Evolutionary conservation across 2,329 filamentous ascomycete species (phyloP), one percentile per base, ranked within the genome.

Genomic region (Colletotrichum echinochloae): DNA sequence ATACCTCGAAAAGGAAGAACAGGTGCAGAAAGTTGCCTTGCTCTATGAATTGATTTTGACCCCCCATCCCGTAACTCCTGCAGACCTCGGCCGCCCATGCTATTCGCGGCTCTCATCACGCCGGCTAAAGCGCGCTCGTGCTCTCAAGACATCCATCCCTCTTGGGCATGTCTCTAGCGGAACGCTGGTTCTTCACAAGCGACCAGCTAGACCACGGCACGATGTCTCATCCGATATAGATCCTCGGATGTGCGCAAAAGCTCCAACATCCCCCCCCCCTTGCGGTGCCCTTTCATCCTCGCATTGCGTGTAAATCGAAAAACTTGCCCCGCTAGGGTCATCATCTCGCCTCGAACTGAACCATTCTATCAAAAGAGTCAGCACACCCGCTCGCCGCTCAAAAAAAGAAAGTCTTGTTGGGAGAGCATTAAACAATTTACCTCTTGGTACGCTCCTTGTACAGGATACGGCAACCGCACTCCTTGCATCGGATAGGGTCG

Each of bases 381-480:
- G 75, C 71, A 70, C 59, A n/a, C 20, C 26, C 41, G n/a, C 9
- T 26, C 37, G 44, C 23, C 16, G n/a, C 30, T 23, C n/a, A n/a
- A n/a, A n/a, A n/a, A n/a, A n/a, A n/a, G n/a, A 20, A 28, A 35
- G 23, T 16, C 16, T 35, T 8, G 11, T 20, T 33, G 9, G 44
- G 5, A 11, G 39, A 28, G 4, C 11, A 9, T 56, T 54, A 61
- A 37, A 61, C n/a, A 70, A 84, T 92, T 82, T 81, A 98, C 96
- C 96, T 90, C 87, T 97, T 98, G 54, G 96, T 99, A 79, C 96
- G 86, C 89, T 98, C 94, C 89, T 99, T 99, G 84, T 98, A 98
- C 75, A 99, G 84, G 72, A 99, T 94, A 74, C 96, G 91, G 78
- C 97, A 96, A 9, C 96, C 96, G 81, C 96, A 99, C 83, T 95